Base-by-base conservation (phyloP, 306 rosid species). In the Quercus bicolor region DNA sequence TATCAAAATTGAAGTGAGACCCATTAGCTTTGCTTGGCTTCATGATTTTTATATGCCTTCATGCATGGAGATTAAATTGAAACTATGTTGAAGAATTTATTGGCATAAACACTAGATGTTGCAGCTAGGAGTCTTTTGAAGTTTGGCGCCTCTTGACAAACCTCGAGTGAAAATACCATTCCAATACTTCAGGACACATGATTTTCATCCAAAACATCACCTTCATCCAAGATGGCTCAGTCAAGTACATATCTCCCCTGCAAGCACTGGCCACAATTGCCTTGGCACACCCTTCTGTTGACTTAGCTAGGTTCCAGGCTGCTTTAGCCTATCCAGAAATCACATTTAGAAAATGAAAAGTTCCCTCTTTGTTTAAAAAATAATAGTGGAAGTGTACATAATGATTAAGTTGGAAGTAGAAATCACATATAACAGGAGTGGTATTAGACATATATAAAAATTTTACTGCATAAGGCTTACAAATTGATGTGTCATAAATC, bases 181-280 rank as follows among this genome's bases (percentile, higher is more conserved):
- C 80, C 1, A 53, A 0, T 2, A 28, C 23, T 18, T 51, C 77
- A 53, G 83, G 74, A 16, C 60, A 74, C 4, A 45, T 18, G 60
- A 48, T 21, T 21, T 78, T 78, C 2, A 45, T 2, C 80, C 68
- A 70, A 48, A 74, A 34, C 9, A 15, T 8, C 34, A 21, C 31
- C 53, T 73, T 23, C 9, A n/a, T 1, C 82, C 83, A 83, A 6
- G 53, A 16, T 28, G 86, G 83, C 60, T 66, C 77, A 4, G 70
- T 74, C 73, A 83, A 16, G 21, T 83, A 74, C 68, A 37, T 5
- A 24, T 83, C 83, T 11, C 86, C 69, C 2, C 70, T 18, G 40
- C 73, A 74, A 11, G 77, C 20, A 45, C 74, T 68, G 1, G 75
- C 61, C 37, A 82, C 48, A 19, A 78, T 83, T 4, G 73, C 79